Evolutionary conservation across 2,329 filamentous ascomycete genomes (phyloP), one percentile per base, ranked within the genome.

Genomic region (Colletotrichum echinochloae): DNA sequence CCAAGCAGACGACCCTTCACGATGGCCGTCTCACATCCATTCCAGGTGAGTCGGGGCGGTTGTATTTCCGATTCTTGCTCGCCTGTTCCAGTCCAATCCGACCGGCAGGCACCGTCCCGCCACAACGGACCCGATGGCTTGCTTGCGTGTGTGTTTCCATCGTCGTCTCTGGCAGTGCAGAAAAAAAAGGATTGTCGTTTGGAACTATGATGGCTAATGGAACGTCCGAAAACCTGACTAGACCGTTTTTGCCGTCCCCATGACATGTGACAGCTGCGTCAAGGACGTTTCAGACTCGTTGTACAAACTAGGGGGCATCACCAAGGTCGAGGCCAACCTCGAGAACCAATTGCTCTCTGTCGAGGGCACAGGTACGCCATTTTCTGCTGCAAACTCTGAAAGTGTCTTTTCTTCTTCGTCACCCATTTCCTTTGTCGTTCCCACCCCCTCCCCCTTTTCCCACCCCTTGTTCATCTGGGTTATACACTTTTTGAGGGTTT

Each of bases 181-280:
- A 44, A 54, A 44, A 55, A 61, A 62, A 35, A 52, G 52, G 46
- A 16, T 30, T 28, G n/a, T 28, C 14, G 46, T 44, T 51, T 16
- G 23, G 35, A 48, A 61, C 54, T n/a, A 20, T 20, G 51, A 51
- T 57, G 59, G 73, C 80, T 82, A 77, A 81, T 80, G 79, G 80
- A 79, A 81, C 76, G 62, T 64, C 74, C 70, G 72, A 72, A 77
- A 78, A 77, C 72, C 74, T 65, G 76, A 76, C 77, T 76, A 98
- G 92, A 97, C 95, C 72, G 92, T 95, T 74, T 98, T 98, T 81
- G 94, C 95, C 73, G 96, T 98, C 75, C 95, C 94, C 65, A 91
- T 98, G 86, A 94, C 91, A 82, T 98, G 96, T 84, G 92, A 97
- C 76, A 86, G 88, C 78, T 98, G 96, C 84, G 90, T 97, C 80